Percentiles rank a stretch among this genome's conserved stretches.
phyloP scores from a whole-genome alignment of 805 yeast species.

The Priceomyces fermenticarens region DNA sequence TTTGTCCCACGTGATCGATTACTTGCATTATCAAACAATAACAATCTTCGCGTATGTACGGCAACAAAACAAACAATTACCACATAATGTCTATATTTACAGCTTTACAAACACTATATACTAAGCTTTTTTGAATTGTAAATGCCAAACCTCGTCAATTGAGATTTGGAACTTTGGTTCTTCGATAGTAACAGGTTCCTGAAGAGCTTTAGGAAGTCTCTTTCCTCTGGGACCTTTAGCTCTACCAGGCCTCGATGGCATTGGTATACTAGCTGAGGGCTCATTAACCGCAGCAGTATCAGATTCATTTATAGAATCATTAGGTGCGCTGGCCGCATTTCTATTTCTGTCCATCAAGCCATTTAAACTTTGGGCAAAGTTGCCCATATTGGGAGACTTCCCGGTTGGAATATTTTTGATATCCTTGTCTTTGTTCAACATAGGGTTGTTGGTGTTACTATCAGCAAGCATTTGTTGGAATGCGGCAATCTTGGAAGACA shows the following conservation, averaged over 20 bases:
- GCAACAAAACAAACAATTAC: too few relatives aligned
- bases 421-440: background rate
- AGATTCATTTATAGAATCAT: conserved; percentile 9
- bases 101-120: too few relatives aligned
- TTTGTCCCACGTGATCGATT: too few relatives aligned
- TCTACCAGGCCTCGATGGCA: conserved; percentile 41
- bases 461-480: conserved; percentile 71
- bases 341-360: conserved; percentile 54
- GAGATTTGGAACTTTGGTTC: conserved; percentile 32
- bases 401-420: conserved; percentile 13
- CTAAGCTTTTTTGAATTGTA: conserved; percentile 9
- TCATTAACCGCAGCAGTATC: conserved; percentile 11
- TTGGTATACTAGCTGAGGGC: conserved; percentile 6
- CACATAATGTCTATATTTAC: too few relatives aligned
- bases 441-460: background rate
- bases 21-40: too few relatives aligned
- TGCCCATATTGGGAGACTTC: conserved; percentile 36
- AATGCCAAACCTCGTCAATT: conserved; percentile 37
- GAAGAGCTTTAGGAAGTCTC: conserved; percentile 58
- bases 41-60: too few relatives aligned
- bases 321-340: conserved; percentile 54
- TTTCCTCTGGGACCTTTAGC: conserved; percentile 76
- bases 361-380: conserved; percentile 57
- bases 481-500: conserved; percentile 76
- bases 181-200: conserved; percentile 36